Percentiles rank a stretch among this genome's conserved stretches.
Evolutionary conservation across 2,329 filamentous ascomycete species (phyloP).

Genomic region (Dothiorella sarmentorum): DNA sequence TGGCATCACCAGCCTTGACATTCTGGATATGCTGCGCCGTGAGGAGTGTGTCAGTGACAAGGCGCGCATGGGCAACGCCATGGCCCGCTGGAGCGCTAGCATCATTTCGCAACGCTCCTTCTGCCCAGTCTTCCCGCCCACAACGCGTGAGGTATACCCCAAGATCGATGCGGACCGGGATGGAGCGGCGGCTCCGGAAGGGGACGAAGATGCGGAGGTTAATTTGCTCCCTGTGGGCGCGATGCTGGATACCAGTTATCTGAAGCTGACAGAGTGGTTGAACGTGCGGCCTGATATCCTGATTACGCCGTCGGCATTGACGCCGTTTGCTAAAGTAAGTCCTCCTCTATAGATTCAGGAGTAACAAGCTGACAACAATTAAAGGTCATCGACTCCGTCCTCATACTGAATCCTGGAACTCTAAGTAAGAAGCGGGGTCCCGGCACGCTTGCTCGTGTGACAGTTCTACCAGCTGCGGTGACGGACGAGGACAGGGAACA

Average conservation of each 20-base stretch:
- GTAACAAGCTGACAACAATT: not conserved
- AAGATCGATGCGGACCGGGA: conserved; percentile 42
- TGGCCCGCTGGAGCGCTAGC: conserved; percentile 70
- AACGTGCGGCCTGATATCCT: conserved; percentile 81
- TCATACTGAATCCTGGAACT: conserved; percentile 86
- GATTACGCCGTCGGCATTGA: conserved; percentile 75
- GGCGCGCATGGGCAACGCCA: conserved; percentile 56
- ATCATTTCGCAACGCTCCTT: conserved; percentile 89
- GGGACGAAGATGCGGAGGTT: conserved; percentile 37
- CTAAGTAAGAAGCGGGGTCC: conserved; percentile 79
- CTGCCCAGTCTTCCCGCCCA: conserved; percentile 82
- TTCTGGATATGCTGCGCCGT: conserved; percentile 74
- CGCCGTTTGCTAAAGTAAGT: conserved; percentile 81
- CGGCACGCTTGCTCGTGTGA: conserved; percentile 81
- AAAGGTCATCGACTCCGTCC: conserved; percentile 83
- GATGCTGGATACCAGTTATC: conserved; percentile 75
- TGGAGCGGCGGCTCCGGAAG: conserved; percentile 45
- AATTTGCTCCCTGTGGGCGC: conserved; percentile 56
- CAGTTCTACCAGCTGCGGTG: conserved; percentile 63
- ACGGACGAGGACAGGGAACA: conserved; percentile 56
- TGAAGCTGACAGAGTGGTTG: conserved; percentile 88
- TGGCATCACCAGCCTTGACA: conserved; percentile 78
- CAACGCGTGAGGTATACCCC: conserved; percentile 64
- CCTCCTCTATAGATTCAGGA: not conserved
- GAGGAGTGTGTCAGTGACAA: conserved; percentile 65